These are phyloP conservation scores for Sarcodon sp. DNA, from an alignment of 768 basidiomycete species.

Conservation along the genomic window DNA sequence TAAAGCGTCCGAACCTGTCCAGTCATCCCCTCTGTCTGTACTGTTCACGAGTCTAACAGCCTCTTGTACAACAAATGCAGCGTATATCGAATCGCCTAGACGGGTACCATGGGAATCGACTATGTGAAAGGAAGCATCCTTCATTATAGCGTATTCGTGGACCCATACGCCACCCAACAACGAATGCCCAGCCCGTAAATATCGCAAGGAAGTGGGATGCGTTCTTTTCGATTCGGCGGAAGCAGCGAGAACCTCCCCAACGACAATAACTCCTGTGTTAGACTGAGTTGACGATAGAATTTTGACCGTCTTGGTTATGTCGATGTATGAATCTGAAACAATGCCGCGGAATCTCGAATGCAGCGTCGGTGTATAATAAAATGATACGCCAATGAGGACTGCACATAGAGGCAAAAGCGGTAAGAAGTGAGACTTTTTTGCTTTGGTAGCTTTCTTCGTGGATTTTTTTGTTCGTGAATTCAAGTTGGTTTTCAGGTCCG, in stretches of 20 bases:
- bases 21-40: conserved; percentile 21
- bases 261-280: conserved; percentile 71
- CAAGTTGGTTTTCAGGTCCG: conserved; percentile 1
- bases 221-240: conserved; percentile 5
- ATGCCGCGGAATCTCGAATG: conserved; percentile 48
- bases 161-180: conserved; percentile 72
- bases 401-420: neutral
- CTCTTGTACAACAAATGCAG: conserved; percentile 80
- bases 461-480: neutral
- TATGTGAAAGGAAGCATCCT: conserved; percentile 16
- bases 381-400: conserved; percentile 16
- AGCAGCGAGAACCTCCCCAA: conserved; percentile 51
- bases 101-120: conserved; percentile 39
- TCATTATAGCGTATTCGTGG: conserved; percentile 24
- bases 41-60: conserved; percentile 59
- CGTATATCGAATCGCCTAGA: conserved; percentile 73
- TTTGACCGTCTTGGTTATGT: conserved; percentile 40
- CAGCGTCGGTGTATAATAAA: conserved; percentile 23
- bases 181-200: conserved; percentile 40
- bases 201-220: conserved; percentile 17
- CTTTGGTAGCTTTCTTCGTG: neutral
- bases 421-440: neutral
- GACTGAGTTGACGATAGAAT: conserved; percentile 59
- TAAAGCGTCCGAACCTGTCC: conserved; percentile 30
- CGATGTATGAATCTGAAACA: conserved; percentile 32